These are phyloP conservation scores for Boletus reticuloceps DNA, from an alignment of 768 basidiomycete genomes.

Conservation along the genomic window DNA sequence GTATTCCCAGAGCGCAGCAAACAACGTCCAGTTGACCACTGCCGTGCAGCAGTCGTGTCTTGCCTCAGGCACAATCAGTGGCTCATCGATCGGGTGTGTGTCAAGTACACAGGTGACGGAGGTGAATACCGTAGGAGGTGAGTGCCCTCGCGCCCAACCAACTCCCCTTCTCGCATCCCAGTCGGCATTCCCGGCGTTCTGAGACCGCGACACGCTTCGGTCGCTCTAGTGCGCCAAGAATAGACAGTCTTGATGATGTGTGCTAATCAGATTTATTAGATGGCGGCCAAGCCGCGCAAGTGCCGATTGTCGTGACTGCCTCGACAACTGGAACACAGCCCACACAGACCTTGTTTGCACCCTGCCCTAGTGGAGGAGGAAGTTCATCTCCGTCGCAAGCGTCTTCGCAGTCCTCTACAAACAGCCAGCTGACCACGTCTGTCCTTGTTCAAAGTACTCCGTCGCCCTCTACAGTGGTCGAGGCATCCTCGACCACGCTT, in stretches of 20 bases:
- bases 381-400: conserved; percentile 11
- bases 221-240: not conserved
- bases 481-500: conserved; percentile 36
- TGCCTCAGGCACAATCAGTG: conserved; percentile 27
- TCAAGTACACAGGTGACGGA: conserved; percentile 26
- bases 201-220: conserved; percentile 20
- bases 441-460: conserved; percentile 30
- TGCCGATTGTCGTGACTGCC: conserved; percentile 40
- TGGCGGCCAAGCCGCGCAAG: conserved; percentile 32
- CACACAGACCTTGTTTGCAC: conserved; percentile 41
- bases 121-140: conserved; percentile 36
- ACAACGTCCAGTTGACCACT: conserved; percentile 33
- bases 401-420: conserved; percentile 1
- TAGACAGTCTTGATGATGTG: not conserved
- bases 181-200: not conserved
- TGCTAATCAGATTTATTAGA: conserved; percentile 23
- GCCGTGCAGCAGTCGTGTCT: conserved; percentile 31
- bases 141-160: conserved; percentile 11
- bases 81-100: conserved; percentile 29
- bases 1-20: conserved; percentile 35
- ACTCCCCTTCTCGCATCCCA: not conserved
- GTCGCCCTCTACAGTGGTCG: conserved; percentile 31
- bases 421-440: conserved; percentile 18
- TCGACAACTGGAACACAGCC: conserved; percentile 29
- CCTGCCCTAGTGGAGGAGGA: conserved; percentile 32